Base-by-base conservation (phyloP, 805 yeast genomes). In the Zygoascus ofunaensis region DNA sequence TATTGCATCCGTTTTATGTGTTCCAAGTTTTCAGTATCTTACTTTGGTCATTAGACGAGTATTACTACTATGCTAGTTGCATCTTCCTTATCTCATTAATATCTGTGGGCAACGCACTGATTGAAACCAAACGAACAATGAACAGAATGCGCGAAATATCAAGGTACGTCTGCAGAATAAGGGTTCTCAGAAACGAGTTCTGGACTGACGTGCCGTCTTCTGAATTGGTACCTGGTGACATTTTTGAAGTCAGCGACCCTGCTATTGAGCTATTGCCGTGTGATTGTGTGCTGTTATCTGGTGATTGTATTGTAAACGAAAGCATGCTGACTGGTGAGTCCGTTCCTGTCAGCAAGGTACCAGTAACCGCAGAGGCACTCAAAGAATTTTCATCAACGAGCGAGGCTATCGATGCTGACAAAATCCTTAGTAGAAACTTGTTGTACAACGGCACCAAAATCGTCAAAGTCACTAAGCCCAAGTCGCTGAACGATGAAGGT, bases 301-400 rank as follows among this genome's bases (percentile, higher is more conserved):
- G 99, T 42, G 97, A 89, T 59, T 85, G 95, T 59, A 87, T 92
- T 44, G 83, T 92, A n/a, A 92, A 92, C 61, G 99, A 92, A 60
- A 84, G 97, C 4, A 92, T 92, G 95, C 71, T 92, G 18, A 92
- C 99, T 0, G 99, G 99, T 34, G 99, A 92, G 61, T 87, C 96
- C 42, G 97, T 92, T 1, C 98, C 99, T 0, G 95, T 92, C 2
- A 77, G 96, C 0, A 92, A 92, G 60, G 49, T 70, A 8, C 73
- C 84, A 1, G 86, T 92, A 1, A 65, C 72, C 1, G 71, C 73
- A 14, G 87, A 80, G 5, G 70, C 80, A 0, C 73, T 87, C 34
- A 64, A 64, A n/a, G 67, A 68, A 18, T 61, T 85, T 40, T 68
- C 77, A 2, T 70, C 70, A n/a, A 80, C 78, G 52, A 38, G 32